Evolutionary conservation across 257 asterid genomes (phyloP).

Genomic region (Ehretia macrophylla): DNA sequence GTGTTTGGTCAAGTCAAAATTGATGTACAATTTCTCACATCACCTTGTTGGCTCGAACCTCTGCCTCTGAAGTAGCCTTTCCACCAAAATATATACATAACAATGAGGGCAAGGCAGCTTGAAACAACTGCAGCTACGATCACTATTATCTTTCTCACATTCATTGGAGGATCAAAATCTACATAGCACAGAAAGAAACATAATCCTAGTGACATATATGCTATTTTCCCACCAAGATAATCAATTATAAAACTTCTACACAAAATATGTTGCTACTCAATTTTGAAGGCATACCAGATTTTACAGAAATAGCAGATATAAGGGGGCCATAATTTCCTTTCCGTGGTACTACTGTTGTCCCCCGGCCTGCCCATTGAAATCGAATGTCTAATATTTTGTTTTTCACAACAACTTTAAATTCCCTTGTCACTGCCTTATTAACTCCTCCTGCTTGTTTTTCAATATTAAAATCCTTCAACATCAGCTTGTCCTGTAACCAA

Average conservation of each 20-base stretch:
- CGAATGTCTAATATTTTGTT: slow-evolving; percentile 42
- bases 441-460: slow-evolving; percentile 37
- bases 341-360: slow-evolving; percentile 39
- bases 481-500: background rate
- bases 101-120: background rate
- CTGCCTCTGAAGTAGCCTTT: background rate
- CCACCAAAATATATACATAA: background rate
- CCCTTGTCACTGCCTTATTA: slow-evolving; percentile 18
- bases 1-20: background rate
- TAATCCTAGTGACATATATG: background rate
- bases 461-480: slow-evolving; percentile 40
- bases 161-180: background rate
- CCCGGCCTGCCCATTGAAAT: slow-evolving; percentile 45
- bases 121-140: background rate
- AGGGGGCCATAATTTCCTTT: slow-evolving; percentile 54
- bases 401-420: slow-evolving; percentile 25
- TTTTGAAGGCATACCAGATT: slow-evolving; percentile 12
- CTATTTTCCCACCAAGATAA: too few species aligned
- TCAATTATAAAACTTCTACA: too few species aligned
- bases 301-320: slow-evolving; percentile 55
- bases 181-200: background rate
- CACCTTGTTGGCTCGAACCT: background rate
- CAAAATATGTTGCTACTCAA: too few species aligned
- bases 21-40: too few species aligned
- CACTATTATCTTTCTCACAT: background rate